Conservation (phyloP, 179 eudicot species). For the Silene coronaria region DNA sequence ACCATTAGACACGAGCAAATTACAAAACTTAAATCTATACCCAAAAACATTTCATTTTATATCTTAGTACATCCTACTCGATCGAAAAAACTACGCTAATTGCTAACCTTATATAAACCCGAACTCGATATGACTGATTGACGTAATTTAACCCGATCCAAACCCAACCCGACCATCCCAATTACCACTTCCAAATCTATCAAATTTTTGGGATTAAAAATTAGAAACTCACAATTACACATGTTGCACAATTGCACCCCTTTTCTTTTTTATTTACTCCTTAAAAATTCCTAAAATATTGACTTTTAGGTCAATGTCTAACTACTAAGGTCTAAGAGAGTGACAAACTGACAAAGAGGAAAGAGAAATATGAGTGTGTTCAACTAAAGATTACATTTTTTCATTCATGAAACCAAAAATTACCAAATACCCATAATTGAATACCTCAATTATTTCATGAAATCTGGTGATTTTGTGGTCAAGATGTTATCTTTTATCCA, state of each 20-base stretch:
- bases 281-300: not conserved
- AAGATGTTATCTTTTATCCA: not conserved
- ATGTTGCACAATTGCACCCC: not conserved
- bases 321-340: not conserved
- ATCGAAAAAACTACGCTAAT: no score
- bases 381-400: not conserved
- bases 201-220: no score
- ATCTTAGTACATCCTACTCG: no score
- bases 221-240: no score
- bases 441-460: conserved; percentile 20
- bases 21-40: no score
- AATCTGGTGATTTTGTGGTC: conserved; percentile 26
- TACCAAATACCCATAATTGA: conserved; percentile 14
- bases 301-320: not conserved
- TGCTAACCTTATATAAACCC: no score
- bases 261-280: not conserved
- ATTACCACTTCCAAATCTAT: no score
- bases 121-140: no score
- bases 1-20: no score
- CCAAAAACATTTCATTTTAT: no score
- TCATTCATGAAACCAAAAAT: not conserved
- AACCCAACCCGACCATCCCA: no score
- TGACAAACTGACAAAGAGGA: not conserved
- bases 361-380: not conserved
- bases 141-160: no score